phyloP scores from a whole-genome alignment of 1,139 yeast genomes.

The Spathaspora sp. region DNA sequence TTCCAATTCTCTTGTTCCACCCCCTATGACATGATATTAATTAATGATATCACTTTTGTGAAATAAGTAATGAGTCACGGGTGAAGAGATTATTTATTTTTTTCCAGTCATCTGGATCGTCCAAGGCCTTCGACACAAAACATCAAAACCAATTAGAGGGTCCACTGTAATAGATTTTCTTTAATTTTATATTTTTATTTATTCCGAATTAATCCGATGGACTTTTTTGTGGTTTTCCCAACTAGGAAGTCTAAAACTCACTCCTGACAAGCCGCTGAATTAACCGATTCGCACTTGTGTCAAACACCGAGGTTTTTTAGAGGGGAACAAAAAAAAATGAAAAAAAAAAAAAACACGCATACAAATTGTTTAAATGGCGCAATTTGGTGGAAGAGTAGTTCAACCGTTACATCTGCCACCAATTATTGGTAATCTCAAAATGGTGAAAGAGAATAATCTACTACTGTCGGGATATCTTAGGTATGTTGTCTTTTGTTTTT shows the following conservation, averaged over 20 bases:
- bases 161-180: not conserved
- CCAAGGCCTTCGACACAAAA: not conserved
- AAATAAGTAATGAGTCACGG: too few species aligned
- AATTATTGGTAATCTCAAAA: too few species aligned
- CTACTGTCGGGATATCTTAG: too few species aligned
- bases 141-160: too few species aligned
- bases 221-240: not conserved
- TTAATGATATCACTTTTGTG: not conserved
- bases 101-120: not conserved
- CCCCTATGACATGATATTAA: not conserved
- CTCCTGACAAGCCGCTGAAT: not conserved
- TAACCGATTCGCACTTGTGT: not conserved
- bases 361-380: too few species aligned
- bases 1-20: too few species aligned
- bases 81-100: too few species aligned
- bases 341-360: not conserved
- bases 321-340: not conserved
- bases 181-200: not conserved
- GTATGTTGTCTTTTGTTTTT: too few species aligned
- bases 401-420: too few species aligned
- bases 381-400: too few species aligned
- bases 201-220: not conserved
- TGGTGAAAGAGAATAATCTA: too few species aligned
- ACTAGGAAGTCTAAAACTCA: not conserved
- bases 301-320: not conserved